These are phyloP conservation scores for Podospora australis DNA, from an alignment of 495 filamentous ascomycete species.

Conservation along the genomic window DNA sequence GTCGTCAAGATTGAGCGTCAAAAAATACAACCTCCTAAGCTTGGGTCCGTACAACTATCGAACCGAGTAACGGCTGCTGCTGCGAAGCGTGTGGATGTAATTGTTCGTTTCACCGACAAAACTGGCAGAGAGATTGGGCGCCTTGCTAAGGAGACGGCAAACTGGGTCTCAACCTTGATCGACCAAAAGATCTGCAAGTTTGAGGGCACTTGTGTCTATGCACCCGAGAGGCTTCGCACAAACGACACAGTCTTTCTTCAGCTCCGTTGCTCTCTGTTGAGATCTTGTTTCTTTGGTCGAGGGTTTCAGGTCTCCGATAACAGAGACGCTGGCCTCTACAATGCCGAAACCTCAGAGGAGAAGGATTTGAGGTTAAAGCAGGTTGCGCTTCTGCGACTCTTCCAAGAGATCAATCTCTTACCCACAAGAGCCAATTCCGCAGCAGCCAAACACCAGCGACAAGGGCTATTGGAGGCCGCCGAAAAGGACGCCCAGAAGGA, in stretches of 20 bases:
- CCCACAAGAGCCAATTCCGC: conserved; percentile 67
- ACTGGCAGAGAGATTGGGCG: conserved; percentile 79
- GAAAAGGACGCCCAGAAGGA: conserved; percentile 78
- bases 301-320: conserved; percentile 60
- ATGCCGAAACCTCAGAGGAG: conserved; percentile 83
- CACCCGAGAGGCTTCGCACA: conserved; percentile 73
- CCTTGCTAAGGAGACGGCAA: conserved; percentile 82
- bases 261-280: conserved; percentile 69
- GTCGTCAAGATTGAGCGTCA: conserved; percentile 77
- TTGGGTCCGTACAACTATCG: conserved; percentile 21
- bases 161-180: conserved; percentile 88
- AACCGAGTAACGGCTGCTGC: conserved; percentile 36
- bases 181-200: conserved; percentile 88
- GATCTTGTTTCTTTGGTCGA: conserved; percentile 60
- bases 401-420: conserved; percentile 79
- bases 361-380: conserved; percentile 78
- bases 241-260: conserved; percentile 93
- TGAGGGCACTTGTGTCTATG: conserved; percentile 84
- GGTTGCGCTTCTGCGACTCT: conserved; percentile 79
- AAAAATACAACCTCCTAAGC: conserved; percentile 57
- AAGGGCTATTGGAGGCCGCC: conserved; percentile 77
- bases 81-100: conserved; percentile 62
- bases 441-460: conserved; percentile 68
- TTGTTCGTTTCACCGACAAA: conserved; percentile 87
- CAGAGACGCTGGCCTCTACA: conserved; percentile 51